Base-by-base conservation (phyloP, 208 protist genomes). In the Polymyxa betae region DNA sequence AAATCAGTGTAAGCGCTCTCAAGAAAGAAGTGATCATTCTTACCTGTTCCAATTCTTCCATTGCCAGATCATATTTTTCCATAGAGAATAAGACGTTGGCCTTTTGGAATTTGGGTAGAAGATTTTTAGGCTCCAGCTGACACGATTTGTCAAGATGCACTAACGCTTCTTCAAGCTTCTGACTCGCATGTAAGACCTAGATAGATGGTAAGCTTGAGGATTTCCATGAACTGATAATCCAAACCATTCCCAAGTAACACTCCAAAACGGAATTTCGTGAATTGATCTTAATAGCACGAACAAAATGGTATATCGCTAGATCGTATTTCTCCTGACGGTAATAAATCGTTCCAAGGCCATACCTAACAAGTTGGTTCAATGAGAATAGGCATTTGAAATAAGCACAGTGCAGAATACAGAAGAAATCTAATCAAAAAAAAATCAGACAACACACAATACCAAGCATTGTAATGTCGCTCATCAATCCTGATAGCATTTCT, bases 381-480 rank as follows among this genome's bases (percentile, higher is more conserved):
- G 5, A 0, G 20, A 40, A 0, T 5, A 40, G 88, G 90, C 46
- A 10, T 32, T 0, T 72, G 35, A 88, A 88, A 40, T 29, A 29
- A 24, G 54, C 77, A 40, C 29, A 88, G 29, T 29, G 24, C 29
- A 24, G 77, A 5, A 60, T 24, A 60, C 49, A 60, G 49, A n/a
- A 88, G 38, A n/a, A n/a, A 88, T 88, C 24, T 88, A 16, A 29
- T 35, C 10, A 38, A 91, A 35, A 91, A 35, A 32, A 10, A 90
- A 38, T 5, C 35, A 90, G 20, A 91, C 35, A 90, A 20, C 5
- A 12, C 40, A 1, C 16, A 12, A 24, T 32, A 94, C 93, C 97
- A 98, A n/a, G 97, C 97, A 88, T 98, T 98, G 94, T 98, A 98
- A 92, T 98, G 97, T 0, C 95, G 92, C 5, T 90, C 54, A 92